Evolutionary conservation across 177 flowering plant genomes (phyloP).

Genomic region (Vitis hybrid): DNA sequence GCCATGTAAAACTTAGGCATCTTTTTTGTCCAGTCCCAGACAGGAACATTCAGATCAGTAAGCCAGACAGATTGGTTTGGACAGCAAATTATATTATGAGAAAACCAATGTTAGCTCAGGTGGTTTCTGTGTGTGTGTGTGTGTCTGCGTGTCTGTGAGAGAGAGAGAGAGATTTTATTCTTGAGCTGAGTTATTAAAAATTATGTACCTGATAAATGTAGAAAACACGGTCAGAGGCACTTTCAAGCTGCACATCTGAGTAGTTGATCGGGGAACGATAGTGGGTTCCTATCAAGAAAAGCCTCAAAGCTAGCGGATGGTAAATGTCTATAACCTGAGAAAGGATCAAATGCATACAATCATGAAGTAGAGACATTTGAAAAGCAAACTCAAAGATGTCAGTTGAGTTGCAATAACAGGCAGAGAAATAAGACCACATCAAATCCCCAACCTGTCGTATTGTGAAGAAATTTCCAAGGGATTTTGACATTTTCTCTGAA

Average conservation of each 20-base stretch:
- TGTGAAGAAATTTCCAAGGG: constrained; percentile 96
- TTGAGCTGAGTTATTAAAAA: background rate
- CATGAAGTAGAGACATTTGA: background rate
- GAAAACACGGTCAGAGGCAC: constrained; percentile 87
- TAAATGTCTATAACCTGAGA: constrained; percentile 80
- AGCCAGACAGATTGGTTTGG: too few relatives aligned
- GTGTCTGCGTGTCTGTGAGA: background rate
- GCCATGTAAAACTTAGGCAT: too few relatives aligned
- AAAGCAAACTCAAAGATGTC: background rate
- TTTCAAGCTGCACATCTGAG: constrained; percentile 73
- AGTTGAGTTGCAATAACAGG: background rate
- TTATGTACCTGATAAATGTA: constrained; percentile 88
- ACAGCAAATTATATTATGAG: too few relatives aligned
- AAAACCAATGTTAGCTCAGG: too few relatives aligned
- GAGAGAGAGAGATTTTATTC: background rate
- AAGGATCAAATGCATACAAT: background rate
- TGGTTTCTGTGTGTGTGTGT: too few relatives aligned
- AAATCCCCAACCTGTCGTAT: constrained; percentile 71
- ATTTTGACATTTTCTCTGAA: constrained; percentile 96
- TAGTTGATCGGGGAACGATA: constrained; percentile 92
- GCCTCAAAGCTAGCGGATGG: constrained; percentile 93
- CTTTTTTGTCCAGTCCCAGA: too few relatives aligned
- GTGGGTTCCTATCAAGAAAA: constrained; percentile 85
- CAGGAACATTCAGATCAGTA: too few relatives aligned
- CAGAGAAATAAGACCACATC: background rate